Percentiles rank a stretch among this genome's conserved stretches.
phyloP scores from a whole-genome alignment of 805 yeast species.

The Wickerhamomyces xylosicus region DNA sequence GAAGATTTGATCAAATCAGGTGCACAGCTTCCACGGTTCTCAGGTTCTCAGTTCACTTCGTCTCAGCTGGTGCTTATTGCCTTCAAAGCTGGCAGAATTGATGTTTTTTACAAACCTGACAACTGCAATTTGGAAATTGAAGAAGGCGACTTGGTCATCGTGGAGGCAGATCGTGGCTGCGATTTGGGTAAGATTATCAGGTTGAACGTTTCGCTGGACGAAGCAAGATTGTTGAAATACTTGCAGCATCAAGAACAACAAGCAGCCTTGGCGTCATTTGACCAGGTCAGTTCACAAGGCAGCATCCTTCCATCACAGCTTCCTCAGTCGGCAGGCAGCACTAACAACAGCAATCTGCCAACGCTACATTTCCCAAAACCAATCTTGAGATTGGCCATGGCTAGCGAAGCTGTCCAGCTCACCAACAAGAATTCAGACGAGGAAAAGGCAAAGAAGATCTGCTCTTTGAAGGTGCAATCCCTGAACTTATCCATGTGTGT shows the following conservation, averaged over 20 bases:
- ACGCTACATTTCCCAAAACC: constrained; percentile 51
- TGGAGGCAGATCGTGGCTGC: constrained; percentile 79
- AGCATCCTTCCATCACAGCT: not conserved
- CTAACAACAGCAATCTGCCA: constrained; percentile 9
- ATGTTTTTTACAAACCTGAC: constrained; percentile 57
- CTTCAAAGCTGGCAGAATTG: constrained; percentile 73
- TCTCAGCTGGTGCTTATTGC: constrained; percentile 48
- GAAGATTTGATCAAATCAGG: constrained; percentile 8
- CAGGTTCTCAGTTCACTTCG: constrained; percentile 14
- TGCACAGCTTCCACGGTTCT: constrained; percentile 15
- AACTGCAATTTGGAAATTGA: constrained; percentile 26
- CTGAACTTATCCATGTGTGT: constrained; percentile 33
- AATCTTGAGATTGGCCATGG: constrained; percentile 65
- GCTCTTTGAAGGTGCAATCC: constrained; percentile 16
- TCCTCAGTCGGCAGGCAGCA: not conserved
- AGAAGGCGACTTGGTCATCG: constrained; percentile 59
- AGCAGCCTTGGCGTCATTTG: constrained; percentile 30
- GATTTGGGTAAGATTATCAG: constrained; percentile 70
- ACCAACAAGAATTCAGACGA: constrained; percentile 62
- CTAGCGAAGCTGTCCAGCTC: constrained; percentile 56
- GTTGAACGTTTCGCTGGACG: constrained; percentile 50
- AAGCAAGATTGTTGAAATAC: constrained; percentile 65
- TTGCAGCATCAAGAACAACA: constrained; percentile 65
- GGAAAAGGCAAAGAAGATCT: constrained; percentile 39
- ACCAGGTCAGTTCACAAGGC: constrained; percentile 4